Percentiles rank a stretch among this genome's conserved stretches.
Conservation (phyloP, 2,329 filamentous ascomycete genomes). For the Aspergillus unguis region DNA sequence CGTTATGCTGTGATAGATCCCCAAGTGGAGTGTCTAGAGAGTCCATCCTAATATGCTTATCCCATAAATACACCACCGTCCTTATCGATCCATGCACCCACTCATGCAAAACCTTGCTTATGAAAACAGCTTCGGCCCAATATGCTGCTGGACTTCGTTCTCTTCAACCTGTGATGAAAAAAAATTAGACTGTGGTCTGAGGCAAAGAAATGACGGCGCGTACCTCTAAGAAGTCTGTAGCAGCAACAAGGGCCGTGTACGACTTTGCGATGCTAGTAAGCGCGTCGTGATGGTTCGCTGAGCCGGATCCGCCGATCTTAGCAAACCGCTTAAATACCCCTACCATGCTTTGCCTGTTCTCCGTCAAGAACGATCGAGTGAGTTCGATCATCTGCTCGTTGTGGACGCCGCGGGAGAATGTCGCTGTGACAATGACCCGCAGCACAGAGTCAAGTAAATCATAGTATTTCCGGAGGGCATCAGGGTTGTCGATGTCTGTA, state of each 20-base stretch:
- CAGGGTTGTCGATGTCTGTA: slow-evolving; percentile 62
- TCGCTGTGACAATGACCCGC: slow-evolving; percentile 75
- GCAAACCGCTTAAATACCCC: slow-evolving; percentile 87
- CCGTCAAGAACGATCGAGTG: slow-evolving; percentile 73
- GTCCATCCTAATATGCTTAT: slow-evolving; percentile 13
- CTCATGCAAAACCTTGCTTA: slow-evolving; percentile 17
- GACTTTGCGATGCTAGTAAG: slow-evolving; percentile 78
- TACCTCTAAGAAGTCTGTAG: slow-evolving; percentile 85
- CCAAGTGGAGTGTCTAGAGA: neutral
- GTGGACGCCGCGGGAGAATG: slow-evolving; percentile 76
- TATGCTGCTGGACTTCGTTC: slow-evolving; percentile 30
- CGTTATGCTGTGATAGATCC: neutral
- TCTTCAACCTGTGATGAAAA: slow-evolving; percentile 40
- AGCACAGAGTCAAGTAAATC: slow-evolving; percentile 75
- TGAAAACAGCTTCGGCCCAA: slow-evolving; percentile 33
- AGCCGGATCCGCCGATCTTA: slow-evolving; percentile 61
- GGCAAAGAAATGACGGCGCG: slow-evolving; percentile 28
- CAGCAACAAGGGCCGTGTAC: slow-evolving; percentile 75
- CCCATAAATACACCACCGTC: slow-evolving; percentile 14
- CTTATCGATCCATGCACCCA: slow-evolving; percentile 4
- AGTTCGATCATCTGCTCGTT: slow-evolving; percentile 71
- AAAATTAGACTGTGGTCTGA: slow-evolving; percentile 14
- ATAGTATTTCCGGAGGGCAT: slow-evolving; percentile 77
- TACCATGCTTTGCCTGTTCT: slow-evolving; percentile 79
- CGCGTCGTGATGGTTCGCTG: slow-evolving; percentile 54